Evolutionary conservation across 306 rosid species (phyloP).

Genomic region (Cajanus cajan): DNA sequence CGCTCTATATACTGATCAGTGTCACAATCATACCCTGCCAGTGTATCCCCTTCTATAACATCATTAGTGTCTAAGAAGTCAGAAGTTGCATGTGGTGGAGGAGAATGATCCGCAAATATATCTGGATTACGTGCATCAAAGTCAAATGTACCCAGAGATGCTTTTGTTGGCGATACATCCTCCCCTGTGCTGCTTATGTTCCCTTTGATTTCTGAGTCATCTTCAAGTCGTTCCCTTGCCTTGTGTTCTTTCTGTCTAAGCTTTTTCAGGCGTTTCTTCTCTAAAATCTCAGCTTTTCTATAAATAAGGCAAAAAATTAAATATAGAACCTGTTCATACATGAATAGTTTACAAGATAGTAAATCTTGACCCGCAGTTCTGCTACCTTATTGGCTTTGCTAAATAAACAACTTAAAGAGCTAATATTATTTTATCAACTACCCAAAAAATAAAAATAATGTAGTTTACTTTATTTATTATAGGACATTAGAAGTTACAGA

Average conservation of each 20-base stretch:
- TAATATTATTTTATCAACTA: background rate
- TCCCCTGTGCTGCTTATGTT: conserved; percentile 41
- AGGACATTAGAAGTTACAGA: conserved; percentile 12
- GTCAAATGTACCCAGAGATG: conserved; percentile 40
- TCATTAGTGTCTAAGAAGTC: conserved; percentile 41
- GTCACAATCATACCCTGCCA: conserved; percentile 37
- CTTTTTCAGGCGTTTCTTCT: conserved; percentile 81
- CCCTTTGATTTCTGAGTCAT: conserved; percentile 40
- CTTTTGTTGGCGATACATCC: conserved; percentile 43
- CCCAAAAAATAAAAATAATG: background rate
- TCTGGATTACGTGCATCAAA: conserved; percentile 38
- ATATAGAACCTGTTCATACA: conserved; percentile 1
- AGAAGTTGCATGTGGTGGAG: conserved; percentile 36
- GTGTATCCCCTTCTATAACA: conserved; percentile 45
- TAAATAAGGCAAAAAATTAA: conserved; percentile 23
- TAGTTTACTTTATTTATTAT: conserved; percentile 6
- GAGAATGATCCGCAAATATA: conserved; percentile 33
- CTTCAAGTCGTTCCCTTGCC: conserved; percentile 57
- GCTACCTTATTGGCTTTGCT: background rate
- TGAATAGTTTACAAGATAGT: conserved; percentile 19
- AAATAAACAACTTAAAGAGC: conserved; percentile 15
- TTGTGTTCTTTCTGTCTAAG: conserved; percentile 83
- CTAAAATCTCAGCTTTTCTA: conserved; percentile 80
- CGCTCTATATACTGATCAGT: conserved; percentile 51
- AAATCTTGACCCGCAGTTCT: background rate